Base-by-base conservation (phyloP, 768 basidiomycete genomes). In the Hemileccinum rubropunctum region DNA sequence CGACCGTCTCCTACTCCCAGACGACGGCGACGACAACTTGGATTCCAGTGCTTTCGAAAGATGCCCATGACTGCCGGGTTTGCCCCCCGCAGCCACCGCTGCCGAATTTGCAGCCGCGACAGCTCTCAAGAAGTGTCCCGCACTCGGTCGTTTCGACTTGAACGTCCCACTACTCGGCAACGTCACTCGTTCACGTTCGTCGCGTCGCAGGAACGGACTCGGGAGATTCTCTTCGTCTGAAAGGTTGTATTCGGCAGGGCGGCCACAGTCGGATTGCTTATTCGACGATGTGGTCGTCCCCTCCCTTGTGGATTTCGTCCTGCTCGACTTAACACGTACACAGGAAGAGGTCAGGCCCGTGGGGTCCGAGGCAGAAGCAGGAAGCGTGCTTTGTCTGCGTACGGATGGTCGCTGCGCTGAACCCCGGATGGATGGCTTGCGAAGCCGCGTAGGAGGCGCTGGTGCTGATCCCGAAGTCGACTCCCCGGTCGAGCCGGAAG, bases 141-240 rank as follows among this genome's bases (percentile, higher is more conserved):
- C 74, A 57, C 80, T 83, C 28, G 71, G 68, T 41, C 80, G 65
- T 57, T 77, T 80, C 13, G 60, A 51, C 32, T 58, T 59, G 18
- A 62, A 33, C 17, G 47, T 47, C 20, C 48, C 61, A 34, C 41
- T 42, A 17, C 38, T 17, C 5, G 51, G 45, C 21, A 27, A 47
- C n/a, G 23, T 23, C 23, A 40, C 21, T 42, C 59, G 59, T 34
- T 73, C 74, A 21, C 72, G 66, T 27, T 82, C 81, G 5, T 52
- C 67, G 43, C 79, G 74, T 61, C 85, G 86, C 37, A 92, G 63
- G 68, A 92, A 92, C 6, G 90, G 91, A 61, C 87, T 89, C 0
- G 90, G 91, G 0, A 92, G 75, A 64, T 91, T 91, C 65, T 90
- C 89, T 62, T 90, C 90, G 61, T 92, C 88, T 1, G 74, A 73